Evolutionary conservation across 2,329 filamentous ascomycete species (phyloP).

Genomic region (Colletotrichum melonis): DNA sequence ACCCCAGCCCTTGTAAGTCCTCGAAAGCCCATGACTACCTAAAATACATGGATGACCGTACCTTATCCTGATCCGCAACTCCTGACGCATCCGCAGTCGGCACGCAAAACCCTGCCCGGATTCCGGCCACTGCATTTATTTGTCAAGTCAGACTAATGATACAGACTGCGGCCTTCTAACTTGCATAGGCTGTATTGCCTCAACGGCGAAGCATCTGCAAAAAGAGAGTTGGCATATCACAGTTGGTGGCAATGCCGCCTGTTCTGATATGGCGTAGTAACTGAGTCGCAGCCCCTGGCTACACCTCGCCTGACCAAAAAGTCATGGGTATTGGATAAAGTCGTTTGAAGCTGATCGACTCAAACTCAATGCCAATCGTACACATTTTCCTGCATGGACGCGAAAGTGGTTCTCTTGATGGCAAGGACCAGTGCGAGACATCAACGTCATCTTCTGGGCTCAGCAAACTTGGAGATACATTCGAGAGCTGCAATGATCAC

Average conservation of each 20-base stretch:
- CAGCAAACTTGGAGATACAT: background rate
- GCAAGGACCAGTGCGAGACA: background rate
- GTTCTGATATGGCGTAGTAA: background rate
- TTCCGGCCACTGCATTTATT: background rate
- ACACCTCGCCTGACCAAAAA: background rate
- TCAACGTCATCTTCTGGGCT: background rate
- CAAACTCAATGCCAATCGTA: background rate
- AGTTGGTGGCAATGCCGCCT: background rate
- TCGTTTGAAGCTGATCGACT: background rate
- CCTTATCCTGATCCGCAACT: background rate
- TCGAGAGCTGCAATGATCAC: background rate
- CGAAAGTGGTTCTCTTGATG: background rate
- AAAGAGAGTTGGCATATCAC: background rate
- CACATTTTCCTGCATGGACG: background rate
- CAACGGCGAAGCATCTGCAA: background rate
- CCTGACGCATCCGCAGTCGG: background rate
- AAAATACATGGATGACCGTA: slow-evolving; percentile 33
- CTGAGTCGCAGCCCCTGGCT: background rate
- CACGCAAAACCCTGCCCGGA: background rate
- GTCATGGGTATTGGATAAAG: background rate
- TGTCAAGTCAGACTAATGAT: background rate
- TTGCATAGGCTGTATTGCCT: background rate
- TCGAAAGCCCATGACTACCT: slow-evolving; percentile 28
- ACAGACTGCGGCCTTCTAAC: background rate
- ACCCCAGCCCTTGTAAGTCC: slow-evolving; percentile 35